Percentiles rank a stretch among this genome's conserved stretches.
phyloP scores from a whole-genome alignment of 73 alveolate genomes.

The Tetrahymena elliotti region DNA sequence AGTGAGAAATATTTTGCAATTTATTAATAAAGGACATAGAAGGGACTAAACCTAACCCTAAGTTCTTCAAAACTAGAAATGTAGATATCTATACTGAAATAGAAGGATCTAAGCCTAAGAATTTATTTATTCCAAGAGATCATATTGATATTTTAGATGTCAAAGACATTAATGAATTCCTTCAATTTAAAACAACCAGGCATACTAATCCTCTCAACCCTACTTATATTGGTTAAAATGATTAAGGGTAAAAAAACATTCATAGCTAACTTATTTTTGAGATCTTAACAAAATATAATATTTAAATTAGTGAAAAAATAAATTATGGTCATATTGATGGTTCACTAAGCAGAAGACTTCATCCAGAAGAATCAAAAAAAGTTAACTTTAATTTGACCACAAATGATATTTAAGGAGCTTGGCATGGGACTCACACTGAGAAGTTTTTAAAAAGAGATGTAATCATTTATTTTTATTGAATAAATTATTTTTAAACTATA shows the following conservation, averaged over 20 bases:
- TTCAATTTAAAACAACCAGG: conserved; percentile 46
- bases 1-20: neutral
- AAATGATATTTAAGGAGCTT: conserved; percentile 63
- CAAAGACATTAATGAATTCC: conserved; percentile 32
- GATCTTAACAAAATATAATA: too few relatives aligned
- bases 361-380: conserved; percentile 55
- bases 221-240: conserved; percentile 52
- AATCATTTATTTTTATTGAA: neutral
- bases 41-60: conserved; percentile 80
- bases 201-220: conserved; percentile 93
- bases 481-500: neutral
- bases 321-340: conserved; percentile 67
- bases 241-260: conserved; percentile 53
- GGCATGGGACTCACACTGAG: conserved; percentile 36
- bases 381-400: conserved; percentile 48
- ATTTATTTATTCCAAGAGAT: conserved; percentile 39
- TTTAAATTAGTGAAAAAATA: neutral
- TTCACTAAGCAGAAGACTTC: conserved; percentile 48
- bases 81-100: conserved; percentile 69
- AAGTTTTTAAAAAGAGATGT: conserved; percentile 28
- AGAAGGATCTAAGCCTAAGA: conserved; percentile 80
- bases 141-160: conserved; percentile 56
- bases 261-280: too few relatives aligned
- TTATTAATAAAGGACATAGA: conserved; percentile 68
- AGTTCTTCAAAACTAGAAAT: conserved; percentile 64